phyloP scores from a whole-genome alignment of 2,329 filamentous ascomycete species.

The Diplodia mutila region DNA sequence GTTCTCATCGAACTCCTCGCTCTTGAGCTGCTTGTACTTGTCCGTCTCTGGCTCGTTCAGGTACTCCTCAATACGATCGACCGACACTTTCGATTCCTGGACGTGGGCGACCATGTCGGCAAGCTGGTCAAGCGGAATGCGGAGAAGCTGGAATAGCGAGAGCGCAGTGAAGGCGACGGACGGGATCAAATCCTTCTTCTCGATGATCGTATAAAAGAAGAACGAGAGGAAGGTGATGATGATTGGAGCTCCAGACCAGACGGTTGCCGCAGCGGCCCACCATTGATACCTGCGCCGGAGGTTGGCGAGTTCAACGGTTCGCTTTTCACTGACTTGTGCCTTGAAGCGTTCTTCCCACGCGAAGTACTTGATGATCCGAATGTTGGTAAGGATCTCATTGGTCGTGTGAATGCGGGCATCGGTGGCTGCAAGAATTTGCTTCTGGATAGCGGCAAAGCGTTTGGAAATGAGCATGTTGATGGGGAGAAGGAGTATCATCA shows the following conservation, averaged over 20 bases:
- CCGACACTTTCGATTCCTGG: conserved; percentile 94
- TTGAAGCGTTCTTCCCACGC: conserved; percentile 96
- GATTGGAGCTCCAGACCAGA: conserved; percentile 95
- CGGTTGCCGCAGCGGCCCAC: conserved; percentile 88
- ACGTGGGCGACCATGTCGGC: conserved; percentile 99
- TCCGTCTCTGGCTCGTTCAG: conserved; percentile 92
- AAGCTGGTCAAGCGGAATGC: conserved; percentile 90
- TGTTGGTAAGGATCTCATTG: conserved; percentile 96
- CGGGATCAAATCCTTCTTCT: conserved; percentile 85
- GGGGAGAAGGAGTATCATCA: conserved; percentile 87
- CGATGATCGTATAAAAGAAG: conserved; percentile 86
- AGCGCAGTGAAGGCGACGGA: conserved; percentile 95
- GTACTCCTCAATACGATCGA: conserved; percentile 95
- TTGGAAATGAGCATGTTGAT: conserved; percentile 88
- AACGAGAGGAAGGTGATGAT: conserved; percentile 97
- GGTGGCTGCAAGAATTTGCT: conserved; percentile 87
- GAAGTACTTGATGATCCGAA: conserved; percentile 99
- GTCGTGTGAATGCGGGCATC: conserved; percentile 96
- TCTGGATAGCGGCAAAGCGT: conserved; percentile 84
- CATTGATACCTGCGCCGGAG: conserved; percentile 83
- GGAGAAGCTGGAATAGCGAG: conserved; percentile 90
- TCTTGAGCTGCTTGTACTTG: conserved; percentile 83
- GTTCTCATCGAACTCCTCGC: conserved; percentile 68
- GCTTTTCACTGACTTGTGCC: conserved; percentile 85
- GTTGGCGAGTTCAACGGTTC: conserved; percentile 74